Evolutionary conservation across 805 yeast genomes (phyloP).

Genomic region (Brettanomyces sp.): DNA sequence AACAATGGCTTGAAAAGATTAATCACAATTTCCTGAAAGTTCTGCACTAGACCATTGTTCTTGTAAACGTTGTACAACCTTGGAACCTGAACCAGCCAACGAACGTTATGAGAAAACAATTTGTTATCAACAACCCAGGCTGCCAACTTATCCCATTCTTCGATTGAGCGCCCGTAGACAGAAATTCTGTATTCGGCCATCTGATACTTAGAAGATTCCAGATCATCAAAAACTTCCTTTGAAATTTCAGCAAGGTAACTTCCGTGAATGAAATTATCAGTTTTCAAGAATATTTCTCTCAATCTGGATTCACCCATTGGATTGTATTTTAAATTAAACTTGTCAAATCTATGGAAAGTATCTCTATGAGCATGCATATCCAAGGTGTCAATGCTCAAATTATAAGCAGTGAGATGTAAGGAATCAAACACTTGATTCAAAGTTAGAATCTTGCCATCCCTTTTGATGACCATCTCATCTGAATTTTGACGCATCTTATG

Average conservation of each 20-base stretch:
- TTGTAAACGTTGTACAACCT: slow-evolving; percentile 86
- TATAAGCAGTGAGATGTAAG: slow-evolving; percentile 85
- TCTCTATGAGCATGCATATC: slow-evolving; percentile 99
- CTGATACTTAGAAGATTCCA: slow-evolving; percentile 92
- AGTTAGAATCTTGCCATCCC: slow-evolving; percentile 86
- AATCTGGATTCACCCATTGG: slow-evolving; percentile 97
- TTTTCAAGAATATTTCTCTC: slow-evolving; percentile 91
- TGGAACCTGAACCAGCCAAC: slow-evolving; percentile 96
- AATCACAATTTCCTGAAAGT: slow-evolving; percentile 65
- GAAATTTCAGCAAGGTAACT: slow-evolving; percentile 88
- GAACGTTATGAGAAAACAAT: slow-evolving; percentile 82
- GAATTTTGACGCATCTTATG: slow-evolving; percentile 83
- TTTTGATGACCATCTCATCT: slow-evolving; percentile 81
- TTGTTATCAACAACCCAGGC: slow-evolving; percentile 93
- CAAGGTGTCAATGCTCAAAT: slow-evolving; percentile 87
- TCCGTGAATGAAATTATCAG: slow-evolving; percentile 89
- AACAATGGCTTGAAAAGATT: slow-evolving; percentile 83
- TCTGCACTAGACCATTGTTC: slow-evolving; percentile 56
- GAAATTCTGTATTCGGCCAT: slow-evolving; percentile 96
- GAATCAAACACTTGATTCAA: slow-evolving; percentile 87
- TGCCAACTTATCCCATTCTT: slow-evolving; percentile 95
- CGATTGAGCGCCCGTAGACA: slow-evolving; percentile 78
- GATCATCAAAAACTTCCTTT: slow-evolving; percentile 85
- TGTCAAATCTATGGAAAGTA: slow-evolving; percentile 95
- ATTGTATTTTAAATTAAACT: slow-evolving; percentile 92